phyloP scores from a whole-genome alignment of 2,329 filamentous ascomycete genomes.

The Cladophialophora psammophila region DNA sequence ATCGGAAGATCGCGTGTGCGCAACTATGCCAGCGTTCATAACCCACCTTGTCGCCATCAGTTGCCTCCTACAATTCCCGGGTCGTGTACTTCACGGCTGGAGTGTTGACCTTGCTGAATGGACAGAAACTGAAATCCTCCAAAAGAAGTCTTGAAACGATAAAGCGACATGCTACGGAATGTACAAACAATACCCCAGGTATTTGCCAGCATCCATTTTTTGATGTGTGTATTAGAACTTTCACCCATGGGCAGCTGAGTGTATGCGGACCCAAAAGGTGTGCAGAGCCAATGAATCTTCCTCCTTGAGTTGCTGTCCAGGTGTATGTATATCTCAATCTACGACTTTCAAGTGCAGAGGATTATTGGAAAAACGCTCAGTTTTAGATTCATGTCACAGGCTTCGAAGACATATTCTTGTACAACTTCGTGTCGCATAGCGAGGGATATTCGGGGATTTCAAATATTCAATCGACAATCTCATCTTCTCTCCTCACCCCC shows the following conservation, averaged over 20 bases:
- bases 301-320: not conserved
- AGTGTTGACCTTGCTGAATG: no score
- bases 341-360: not conserved
- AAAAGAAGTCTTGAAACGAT: not conserved
- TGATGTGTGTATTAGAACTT: constrained; percentile 2
- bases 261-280: not conserved
- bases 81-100: not conserved
- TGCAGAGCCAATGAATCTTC: not conserved
- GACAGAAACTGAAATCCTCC: not conserved
- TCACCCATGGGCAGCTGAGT: not conserved
- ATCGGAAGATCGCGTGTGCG: no score
- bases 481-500: not conserved
- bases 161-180: not conserved
- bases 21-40: no score
- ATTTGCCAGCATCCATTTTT: not conserved
- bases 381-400: not conserved
- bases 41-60: no score
- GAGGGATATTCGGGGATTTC: not conserved
- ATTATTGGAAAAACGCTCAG: not conserved
- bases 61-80: not conserved
- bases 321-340: not conserved
- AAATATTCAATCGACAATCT: not conserved
- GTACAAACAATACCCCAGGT: not conserved
- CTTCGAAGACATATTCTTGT: not conserved
- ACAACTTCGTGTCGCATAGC: not conserved